Percentiles rank a stretch among this genome's conserved stretches.
These are phyloP conservation scores for Rhizopus sp. DNA, from an alignment of 371 early-diverging fungal species.

Conservation along the genomic window DNA sequence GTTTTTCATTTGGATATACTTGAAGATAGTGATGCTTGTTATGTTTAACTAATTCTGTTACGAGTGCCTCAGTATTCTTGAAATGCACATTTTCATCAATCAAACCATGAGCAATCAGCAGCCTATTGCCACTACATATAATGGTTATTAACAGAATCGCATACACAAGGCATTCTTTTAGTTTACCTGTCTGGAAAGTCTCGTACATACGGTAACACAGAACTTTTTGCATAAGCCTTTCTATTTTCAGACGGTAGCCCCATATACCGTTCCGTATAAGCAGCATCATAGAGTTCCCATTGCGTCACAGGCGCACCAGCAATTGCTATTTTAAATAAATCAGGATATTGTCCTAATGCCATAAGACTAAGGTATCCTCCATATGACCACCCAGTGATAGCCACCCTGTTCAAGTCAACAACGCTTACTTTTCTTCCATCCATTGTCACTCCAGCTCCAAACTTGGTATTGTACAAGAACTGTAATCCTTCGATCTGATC, in stretches of 20 bases:
- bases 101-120: conserved; percentile 76
- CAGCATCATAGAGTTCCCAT: conserved; percentile 76
- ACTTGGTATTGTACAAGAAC: conserved; percentile 48
- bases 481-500: conserved; percentile 74
- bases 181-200: conserved; percentile 67
- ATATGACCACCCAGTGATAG: conserved; percentile 75
- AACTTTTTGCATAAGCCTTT: conserved; percentile 54
- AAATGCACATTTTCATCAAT: conserved; percentile 88
- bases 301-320: conserved; percentile 82
- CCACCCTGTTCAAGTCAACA: conserved; percentile 63
- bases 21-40: conserved; percentile 68
- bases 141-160: background rate
- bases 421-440: conserved; percentile 24
- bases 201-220: conserved; percentile 54
- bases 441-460: conserved; percentile 42
- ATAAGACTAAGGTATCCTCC: conserved; percentile 79
- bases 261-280: conserved; percentile 83
- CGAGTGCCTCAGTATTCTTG: conserved; percentile 63
- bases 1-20: conserved; percentile 75
- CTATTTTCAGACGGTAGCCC: conserved; percentile 57
- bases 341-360: conserved; percentile 65
- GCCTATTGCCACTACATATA: conserved; percentile 55
- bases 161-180: background rate
- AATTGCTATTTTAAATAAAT: conserved; percentile 68
- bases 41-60: conserved; percentile 55